Evolutionary conservation across 2,329 filamentous ascomycete species (phyloP), one percentile per base, ranked within the genome.

Genomic region (Arachnomyces sp.): DNA sequence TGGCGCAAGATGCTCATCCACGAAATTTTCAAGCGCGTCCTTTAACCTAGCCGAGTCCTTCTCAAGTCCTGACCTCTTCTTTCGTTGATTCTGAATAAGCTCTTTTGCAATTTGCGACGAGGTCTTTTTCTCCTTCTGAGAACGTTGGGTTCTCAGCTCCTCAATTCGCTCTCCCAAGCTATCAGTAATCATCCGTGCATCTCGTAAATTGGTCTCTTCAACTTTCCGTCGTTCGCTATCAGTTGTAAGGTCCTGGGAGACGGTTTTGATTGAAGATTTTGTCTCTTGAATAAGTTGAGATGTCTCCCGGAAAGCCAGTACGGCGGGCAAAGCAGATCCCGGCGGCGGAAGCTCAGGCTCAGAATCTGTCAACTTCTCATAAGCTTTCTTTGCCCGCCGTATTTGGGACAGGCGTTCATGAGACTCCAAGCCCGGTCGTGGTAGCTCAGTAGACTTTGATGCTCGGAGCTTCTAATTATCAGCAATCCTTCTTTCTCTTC

Each of bases 231-330:
- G 59, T 18, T 61, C 49, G 21, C 66, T 62, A 25, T 62, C 60
- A 14, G 46, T 40, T 11, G 55, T 55, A 14, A 75, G 49, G 32
- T 65, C 65, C 21, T 62, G 50, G 34, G 66, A 59, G 2, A 65
- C 65, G 47, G 56, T 57, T 29, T 59, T 55, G 9, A 86, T 69
- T 39, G 79, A 79, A 14, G 67, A 63, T 48, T 76, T 78, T 13
- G 80, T 82, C 49, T 86, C 80, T 44, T 71, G 61, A 36, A 84
- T 74, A 12, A 78, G 79, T 42, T 74, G 70, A 43, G 81, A 73
- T 2, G 82, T 80, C 51, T 75, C 78, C 38, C 82, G 78, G 39
- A 87, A 63, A 4, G 86, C 84, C 31, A 92, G 58, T 3, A 93
- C 68, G 5, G 80, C 77, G 3, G 85, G 84, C 5, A 92, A 62